Evolutionary conservation across 2,329 filamentous ascomycete species (phyloP).

Genomic region (Colletotrichum abscissum): DNA sequence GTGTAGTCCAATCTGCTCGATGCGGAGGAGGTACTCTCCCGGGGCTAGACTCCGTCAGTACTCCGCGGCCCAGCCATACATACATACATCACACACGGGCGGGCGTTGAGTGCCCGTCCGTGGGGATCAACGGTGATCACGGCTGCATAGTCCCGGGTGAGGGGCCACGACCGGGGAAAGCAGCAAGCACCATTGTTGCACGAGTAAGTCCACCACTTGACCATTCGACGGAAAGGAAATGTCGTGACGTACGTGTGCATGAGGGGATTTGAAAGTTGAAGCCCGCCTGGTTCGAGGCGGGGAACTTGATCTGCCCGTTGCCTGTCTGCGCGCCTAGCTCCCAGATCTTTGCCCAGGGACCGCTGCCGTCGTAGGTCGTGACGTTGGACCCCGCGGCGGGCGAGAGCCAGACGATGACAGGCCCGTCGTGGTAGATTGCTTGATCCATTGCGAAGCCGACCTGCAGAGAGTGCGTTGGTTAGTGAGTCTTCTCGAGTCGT

Average conservation of each 20-base stretch:
- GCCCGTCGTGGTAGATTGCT: conserved; percentile 33
- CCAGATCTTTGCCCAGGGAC: conserved; percentile 29
- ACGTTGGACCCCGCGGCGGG: conserved; percentile 22
- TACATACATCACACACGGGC: not conserved
- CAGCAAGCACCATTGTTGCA: not conserved
- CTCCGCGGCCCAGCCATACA: not conserved
- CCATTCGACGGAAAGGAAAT: too few relatives aligned
- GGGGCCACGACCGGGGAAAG: not conserved
- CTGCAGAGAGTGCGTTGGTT: not conserved
- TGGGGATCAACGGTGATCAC: not conserved
- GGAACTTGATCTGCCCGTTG: conserved; percentile 33
- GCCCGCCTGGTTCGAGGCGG: conserved; percentile 19
- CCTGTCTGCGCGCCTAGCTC: conserved; percentile 28
- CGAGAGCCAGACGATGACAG: conserved; percentile 30
- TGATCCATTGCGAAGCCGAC: conserved; percentile 28
- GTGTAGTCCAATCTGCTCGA: conserved; percentile 51
- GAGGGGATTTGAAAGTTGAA: conserved; percentile 34
- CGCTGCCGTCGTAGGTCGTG: conserved; percentile 29
- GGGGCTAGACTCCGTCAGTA: not conserved
- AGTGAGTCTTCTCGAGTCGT: not conserved
- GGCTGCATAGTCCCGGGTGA: not conserved
- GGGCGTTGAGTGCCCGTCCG: too few relatives aligned
- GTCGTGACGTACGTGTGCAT: conserved; percentile 28
- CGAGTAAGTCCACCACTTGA: too few relatives aligned
- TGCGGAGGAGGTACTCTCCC: conserved; percentile 49